These are phyloP conservation scores for Leucocoprinus leucothites DNA, from an alignment of 768 basidiomycete genomes.

Conservation along the genomic window DNA sequence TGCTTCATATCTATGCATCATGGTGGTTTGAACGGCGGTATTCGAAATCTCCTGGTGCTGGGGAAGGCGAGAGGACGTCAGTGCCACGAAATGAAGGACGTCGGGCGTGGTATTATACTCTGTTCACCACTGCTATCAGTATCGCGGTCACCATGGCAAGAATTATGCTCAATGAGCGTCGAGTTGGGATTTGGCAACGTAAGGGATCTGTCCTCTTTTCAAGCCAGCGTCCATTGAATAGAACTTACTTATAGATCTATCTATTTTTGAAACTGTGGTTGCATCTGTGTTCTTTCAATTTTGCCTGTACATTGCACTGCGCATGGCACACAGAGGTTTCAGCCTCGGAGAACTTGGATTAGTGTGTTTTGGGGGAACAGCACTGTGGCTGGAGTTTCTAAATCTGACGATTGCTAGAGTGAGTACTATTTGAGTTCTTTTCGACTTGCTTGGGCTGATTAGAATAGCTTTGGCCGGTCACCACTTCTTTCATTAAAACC, in stretches of 20 bases:
- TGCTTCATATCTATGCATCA: slow-evolving; percentile 78
- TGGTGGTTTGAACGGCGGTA: slow-evolving; percentile 66
- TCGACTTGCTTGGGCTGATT: background rate
- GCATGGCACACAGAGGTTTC: slow-evolving; percentile 91
- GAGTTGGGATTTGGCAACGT: slow-evolving; percentile 71
- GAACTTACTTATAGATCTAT: slow-evolving; percentile 56
- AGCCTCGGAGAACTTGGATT: slow-evolving; percentile 92
- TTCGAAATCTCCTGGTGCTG: slow-evolving; percentile 32
- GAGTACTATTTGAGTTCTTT: slow-evolving; percentile 22
- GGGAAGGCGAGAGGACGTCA: slow-evolving; percentile 70
- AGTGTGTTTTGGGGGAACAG: slow-evolving; percentile 86
- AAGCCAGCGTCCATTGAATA: background rate
- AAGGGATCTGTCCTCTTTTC: slow-evolving; percentile 13
- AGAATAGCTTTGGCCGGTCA: slow-evolving; percentile 70
- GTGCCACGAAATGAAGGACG: slow-evolving; percentile 72
- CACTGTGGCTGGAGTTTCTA: slow-evolving; percentile 80
- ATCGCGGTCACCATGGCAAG: slow-evolving; percentile 47
- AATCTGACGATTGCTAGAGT: slow-evolving; percentile 84
- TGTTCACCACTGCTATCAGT: slow-evolving; percentile 59
- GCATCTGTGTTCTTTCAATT: slow-evolving; percentile 87
- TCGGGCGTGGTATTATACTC: slow-evolving; percentile 59
- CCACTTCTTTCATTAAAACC: slow-evolving; percentile 83
- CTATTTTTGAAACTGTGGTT: slow-evolving; percentile 67
- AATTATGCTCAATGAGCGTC: slow-evolving; percentile 36
- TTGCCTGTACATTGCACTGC: slow-evolving; percentile 82